Evolutionary conservation across 2,329 filamentous ascomycete genomes (phyloP), one percentile per base, ranked within the genome.

Genomic region (Lasiodiplodia sp.): DNA sequence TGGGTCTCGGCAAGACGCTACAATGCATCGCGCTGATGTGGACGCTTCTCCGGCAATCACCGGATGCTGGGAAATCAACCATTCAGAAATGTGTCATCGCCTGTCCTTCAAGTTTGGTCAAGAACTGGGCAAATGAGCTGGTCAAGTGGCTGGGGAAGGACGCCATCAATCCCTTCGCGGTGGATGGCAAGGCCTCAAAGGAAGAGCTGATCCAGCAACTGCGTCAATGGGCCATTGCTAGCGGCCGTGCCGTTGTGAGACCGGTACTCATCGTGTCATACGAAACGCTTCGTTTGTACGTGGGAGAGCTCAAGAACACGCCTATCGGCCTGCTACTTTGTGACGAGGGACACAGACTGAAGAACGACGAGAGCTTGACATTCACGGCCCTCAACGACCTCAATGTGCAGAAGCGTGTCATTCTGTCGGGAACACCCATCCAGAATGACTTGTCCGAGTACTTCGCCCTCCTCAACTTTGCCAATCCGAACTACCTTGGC

Each of bases 381-480:
- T 99, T 97, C 77, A 94, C 88, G 31, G 94, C 96, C 0, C 84
- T 99, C 62, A 97, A 97, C 75, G 91, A 88, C 70, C 85, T 99
- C 18, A 96, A 97, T 75, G 96, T 99, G 34, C 91, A 91, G 52
- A 89, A 94, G 69, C 89, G 96, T 31, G 95, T 99, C 55, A 99
- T 99, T 73, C 85, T 99, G 18, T 98, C 96, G 0, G 96, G 96
- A 69, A 99, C 96, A 1, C 96, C 96, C 0, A 99, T 99, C 69
- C 96, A 99, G 76, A 99, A 99, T 75, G 96, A 99, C 77, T 82
- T 99, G n/a, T 96, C 95, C 0, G 96, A 99, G 77, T 99, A 99
- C 79, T 99, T 97, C 75, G 90, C 96, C 3, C 86, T 99, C 11
- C 92, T 98, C 69, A 97, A 95, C 78, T 99, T 99, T 75, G 96